Evolutionary conservation across 768 basidiomycete species (phyloP).

Genomic region (Hygrophoropsis aurantiaca): DNA sequence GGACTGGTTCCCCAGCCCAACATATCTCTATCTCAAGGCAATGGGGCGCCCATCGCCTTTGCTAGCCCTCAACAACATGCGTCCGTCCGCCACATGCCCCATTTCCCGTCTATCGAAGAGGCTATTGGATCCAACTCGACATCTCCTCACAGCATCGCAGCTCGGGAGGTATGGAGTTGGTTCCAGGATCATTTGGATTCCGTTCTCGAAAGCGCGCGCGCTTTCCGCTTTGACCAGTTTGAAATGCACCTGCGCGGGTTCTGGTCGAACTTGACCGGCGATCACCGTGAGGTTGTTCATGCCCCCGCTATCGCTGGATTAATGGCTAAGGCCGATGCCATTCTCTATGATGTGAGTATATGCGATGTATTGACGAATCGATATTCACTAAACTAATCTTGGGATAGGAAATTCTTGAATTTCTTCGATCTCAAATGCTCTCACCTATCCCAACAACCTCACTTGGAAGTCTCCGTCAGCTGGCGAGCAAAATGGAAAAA

Average conservation of each 20-base stretch:
- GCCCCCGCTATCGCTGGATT: conserved; percentile 85
- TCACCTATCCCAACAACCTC: conserved; percentile 69
- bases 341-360: conserved; percentile 83
- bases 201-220: conserved; percentile 72
- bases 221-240: conserved; percentile 86
- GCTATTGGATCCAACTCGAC: conserved; percentile 73
- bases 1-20: conserved; percentile 55
- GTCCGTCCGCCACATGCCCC: conserved; percentile 74
- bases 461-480: conserved; percentile 69
- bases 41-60: conserved; percentile 43
- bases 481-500: conserved; percentile 92
- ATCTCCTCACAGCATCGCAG: conserved; percentile 75
- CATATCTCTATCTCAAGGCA: conserved; percentile 50
- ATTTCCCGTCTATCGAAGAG: conserved; percentile 86
- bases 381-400: conserved; percentile 17
- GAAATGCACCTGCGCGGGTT: conserved; percentile 85
- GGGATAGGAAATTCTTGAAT: conserved; percentile 80
- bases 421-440: conserved; percentile 81
- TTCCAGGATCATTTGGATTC: conserved; percentile 90
- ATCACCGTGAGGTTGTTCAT: conserved; percentile 85
- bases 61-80: conserved; percentile 46
- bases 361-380: neutral
- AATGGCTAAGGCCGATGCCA: conserved; percentile 88
- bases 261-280: conserved; percentile 73
- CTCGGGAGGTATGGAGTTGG: conserved; percentile 87